Conservation (phyloP, 495 filamentous ascomycete species). For the Polyplosphaeria fusca region DNA sequence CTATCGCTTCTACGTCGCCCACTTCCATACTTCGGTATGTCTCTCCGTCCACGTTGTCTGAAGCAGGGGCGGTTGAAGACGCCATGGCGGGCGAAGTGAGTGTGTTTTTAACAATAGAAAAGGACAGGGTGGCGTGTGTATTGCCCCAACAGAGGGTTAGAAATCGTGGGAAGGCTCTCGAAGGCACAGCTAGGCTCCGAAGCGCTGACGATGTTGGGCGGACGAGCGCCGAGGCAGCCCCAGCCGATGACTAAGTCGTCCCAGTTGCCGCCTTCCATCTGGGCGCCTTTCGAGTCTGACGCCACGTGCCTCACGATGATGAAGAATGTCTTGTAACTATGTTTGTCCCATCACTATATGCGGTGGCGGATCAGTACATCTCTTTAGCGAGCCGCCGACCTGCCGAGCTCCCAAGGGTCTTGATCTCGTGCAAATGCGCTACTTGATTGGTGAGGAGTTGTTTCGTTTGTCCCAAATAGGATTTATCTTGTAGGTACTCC, state of each 20-base stretch:
- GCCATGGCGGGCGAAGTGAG: conserved; percentile 42
- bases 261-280: not conserved
- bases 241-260: not conserved
- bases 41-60: conserved; percentile 34
- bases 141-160: too few relatives aligned
- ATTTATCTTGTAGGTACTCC: too few relatives aligned
- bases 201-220: conserved; percentile 18
- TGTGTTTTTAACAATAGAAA: not conserved
- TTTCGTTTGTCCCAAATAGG: too few relatives aligned
- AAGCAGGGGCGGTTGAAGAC: conserved; percentile 37
- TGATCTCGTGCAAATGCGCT: too few relatives aligned
- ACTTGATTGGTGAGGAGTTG: too few relatives aligned
- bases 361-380: too few relatives aligned
- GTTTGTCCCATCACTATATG: too few relatives aligned
- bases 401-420: too few relatives aligned
- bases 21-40: conserved; percentile 58
- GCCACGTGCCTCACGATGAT: too few relatives aligned
- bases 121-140: not conserved
- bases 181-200: conserved; percentile 4
- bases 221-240: not conserved
- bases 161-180: conserved; percentile 5
- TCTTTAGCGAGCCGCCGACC: not conserved
- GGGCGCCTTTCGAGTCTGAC: too few relatives aligned
- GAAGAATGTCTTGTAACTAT: not conserved
- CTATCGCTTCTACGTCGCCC: conserved; percentile 72